Percentiles rank a stretch among this genome's conserved stretches.
Conservation (phyloP, 371 early-diverging fungal species). For the Sporodiniella umbellata region DNA sequence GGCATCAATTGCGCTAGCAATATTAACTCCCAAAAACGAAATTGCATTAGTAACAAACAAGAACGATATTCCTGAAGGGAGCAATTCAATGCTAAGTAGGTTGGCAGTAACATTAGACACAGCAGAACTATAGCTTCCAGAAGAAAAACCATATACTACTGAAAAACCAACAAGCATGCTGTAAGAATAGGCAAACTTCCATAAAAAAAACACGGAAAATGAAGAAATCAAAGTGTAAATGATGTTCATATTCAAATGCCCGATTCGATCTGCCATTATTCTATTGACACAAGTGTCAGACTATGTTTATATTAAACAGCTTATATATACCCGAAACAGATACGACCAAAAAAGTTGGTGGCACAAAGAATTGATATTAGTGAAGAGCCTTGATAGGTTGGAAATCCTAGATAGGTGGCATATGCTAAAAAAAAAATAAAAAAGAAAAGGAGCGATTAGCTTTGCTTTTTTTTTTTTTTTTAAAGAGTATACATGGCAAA, state of each 20-base stretch:
- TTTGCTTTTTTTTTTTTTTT: no score
- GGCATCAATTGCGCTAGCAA: conserved; percentile 37
- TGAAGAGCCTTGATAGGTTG: conserved; percentile 20
- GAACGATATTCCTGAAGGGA: conserved; percentile 37
- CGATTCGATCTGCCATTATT: conserved; percentile 42
- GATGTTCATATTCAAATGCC: conserved; percentile 55
- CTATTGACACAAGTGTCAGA: conserved; percentile 4
- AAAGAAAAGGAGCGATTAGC: no score
- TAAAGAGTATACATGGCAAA: conserved; percentile 14
- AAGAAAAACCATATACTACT: conserved; percentile 56
- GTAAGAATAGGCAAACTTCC: conserved; percentile 53
- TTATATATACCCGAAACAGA: conserved; percentile 8
- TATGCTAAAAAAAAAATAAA: conserved; percentile 11
- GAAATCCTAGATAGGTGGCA: conserved; percentile 19
- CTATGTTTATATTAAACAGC: no score
- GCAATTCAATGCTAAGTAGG: conserved; percentile 33
- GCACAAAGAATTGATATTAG: conserved; percentile 23
- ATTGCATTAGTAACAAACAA: conserved; percentile 29
- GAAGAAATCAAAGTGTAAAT: conserved; percentile 44
- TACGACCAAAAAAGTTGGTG: conserved; percentile 17
- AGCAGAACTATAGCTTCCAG: conserved; percentile 45
- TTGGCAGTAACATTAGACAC: conserved; percentile 35
- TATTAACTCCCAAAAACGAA: conserved; percentile 30
- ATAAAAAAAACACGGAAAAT: conserved; percentile 51
- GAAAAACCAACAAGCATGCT: conserved; percentile 45